Evolutionary conservation across 768 basidiomycete species (phyloP), one percentile per base, ranked within the genome.

Genomic region (Trametes cingulata): DNA sequence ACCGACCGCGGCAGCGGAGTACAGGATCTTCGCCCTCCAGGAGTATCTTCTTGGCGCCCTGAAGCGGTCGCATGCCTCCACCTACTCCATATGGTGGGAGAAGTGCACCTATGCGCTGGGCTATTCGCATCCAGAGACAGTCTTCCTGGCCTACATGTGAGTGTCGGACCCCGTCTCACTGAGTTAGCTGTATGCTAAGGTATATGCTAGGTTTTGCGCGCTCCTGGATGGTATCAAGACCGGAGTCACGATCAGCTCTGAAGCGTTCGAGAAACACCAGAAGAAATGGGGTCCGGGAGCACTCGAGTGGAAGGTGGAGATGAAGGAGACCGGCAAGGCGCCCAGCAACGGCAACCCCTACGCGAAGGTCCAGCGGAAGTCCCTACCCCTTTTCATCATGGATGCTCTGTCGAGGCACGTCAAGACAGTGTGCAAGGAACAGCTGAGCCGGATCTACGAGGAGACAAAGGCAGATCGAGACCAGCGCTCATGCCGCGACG

Each of bases 221-320:
- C 74, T 82, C 12, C 77, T 90, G 1, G 87, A 90, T 64, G 81
- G 82, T 0, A 65, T 80, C 8, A 90, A 90, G 64, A 84, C 83
- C 8, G 87, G 87, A 0, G 75, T 80, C 51, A 74, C 72, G 0
- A 75, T 88, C 39, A 66, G 67, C 6, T 69, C 67, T 0, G 65
- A 73, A 0, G 67, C 75, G 15, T 68, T 76, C n/a, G 58, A 56
- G 14, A 56, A 56, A 0, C 79, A 82, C 52, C 67, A 22, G 0
- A 53, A 40, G 22, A 50, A 60, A 13, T 76, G 66, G 53, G 59
- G 71, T 1, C 62, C 63, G 6, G 66, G 71, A 0, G 52, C 61
- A 0, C 76, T 76, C 6, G 49, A 20, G 3, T 76, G 72, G 73
- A 73, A 70, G 48, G 37, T 35, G 13, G 41, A 45, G 0, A 27